Conservation (phyloP, 495 filamentous ascomycete genomes). For the Xylaria palmicola region DNA sequence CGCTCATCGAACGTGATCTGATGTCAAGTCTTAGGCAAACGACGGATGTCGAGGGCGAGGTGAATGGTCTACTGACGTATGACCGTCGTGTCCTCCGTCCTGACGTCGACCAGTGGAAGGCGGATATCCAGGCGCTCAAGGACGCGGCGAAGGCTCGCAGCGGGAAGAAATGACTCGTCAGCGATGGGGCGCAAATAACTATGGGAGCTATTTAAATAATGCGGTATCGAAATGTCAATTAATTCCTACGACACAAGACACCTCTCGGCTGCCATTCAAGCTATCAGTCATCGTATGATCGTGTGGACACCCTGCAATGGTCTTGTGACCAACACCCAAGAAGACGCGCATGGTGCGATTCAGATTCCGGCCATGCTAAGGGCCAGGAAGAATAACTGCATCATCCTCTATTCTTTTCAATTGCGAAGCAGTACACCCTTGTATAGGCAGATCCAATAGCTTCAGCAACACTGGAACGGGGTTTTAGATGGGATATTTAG, state of each 20-base stretch:
- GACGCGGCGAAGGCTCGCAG: slow-evolving; percentile 43
- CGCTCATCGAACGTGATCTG: too few relatives aligned
- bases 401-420: too few relatives aligned
- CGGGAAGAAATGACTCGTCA: slow-evolving; percentile 14
- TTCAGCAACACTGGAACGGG: too few relatives aligned
- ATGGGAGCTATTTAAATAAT: not conserved
- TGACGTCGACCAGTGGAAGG: slow-evolving; percentile 57
- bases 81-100: slow-evolving; percentile 57
- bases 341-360: not conserved
- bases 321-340: not conserved
- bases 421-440: too few relatives aligned
- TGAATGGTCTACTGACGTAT: slow-evolving; percentile 68
- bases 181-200: not conserved
- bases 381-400: too few relatives aligned
- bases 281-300: not conserved
- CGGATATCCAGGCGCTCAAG: slow-evolving; percentile 59
- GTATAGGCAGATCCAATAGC: too few relatives aligned
- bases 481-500: too few relatives aligned
- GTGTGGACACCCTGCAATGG: not conserved
- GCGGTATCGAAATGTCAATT: not conserved
- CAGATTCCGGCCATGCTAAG: too few relatives aligned
- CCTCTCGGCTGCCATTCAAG: not conserved
- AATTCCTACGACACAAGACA: not conserved
- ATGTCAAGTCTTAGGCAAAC: slow-evolving; percentile 58
- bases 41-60: slow-evolving; percentile 72